phyloP scores from a whole-genome alignment of 1,284 basidiomycete genomes.

The Apiotrichum laibachii region DNA sequence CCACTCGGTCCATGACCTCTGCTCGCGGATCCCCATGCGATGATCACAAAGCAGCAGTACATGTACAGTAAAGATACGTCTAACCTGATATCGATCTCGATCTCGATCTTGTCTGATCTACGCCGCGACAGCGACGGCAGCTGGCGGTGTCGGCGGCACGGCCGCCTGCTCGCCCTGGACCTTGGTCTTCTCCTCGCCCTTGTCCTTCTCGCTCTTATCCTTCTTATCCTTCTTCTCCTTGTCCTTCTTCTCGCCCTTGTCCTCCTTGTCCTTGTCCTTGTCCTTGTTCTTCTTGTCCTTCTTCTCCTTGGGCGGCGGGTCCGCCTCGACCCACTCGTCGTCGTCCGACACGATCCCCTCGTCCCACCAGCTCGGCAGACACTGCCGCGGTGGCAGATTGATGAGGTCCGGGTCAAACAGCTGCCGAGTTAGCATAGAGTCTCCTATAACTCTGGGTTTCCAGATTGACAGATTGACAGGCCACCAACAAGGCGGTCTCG shows the following conservation, averaged over 20 bases:
- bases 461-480: too few relatives aligned
- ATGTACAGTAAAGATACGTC: too few relatives aligned
- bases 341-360: constrained; percentile 14
- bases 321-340: constrained; percentile 20
- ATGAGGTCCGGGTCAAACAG: constrained; percentile 48
- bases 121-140: too few relatives aligned
- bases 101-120: too few relatives aligned
- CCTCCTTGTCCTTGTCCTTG: constrained; percentile 7
- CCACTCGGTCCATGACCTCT: too few relatives aligned
- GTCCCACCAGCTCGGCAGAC: constrained; percentile 40
- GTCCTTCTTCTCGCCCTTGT: constrained; percentile 3
- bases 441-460: too few relatives aligned
- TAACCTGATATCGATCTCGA: too few relatives aligned
- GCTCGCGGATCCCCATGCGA: too few relatives aligned
- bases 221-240: constrained; percentile 6
- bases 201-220: constrained; percentile 6
- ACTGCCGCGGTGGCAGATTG: constrained; percentile 36
- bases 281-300: constrained; percentile 22
- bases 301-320: constrained; percentile 21
- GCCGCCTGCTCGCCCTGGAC: background rate
- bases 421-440: constrained; percentile 25
- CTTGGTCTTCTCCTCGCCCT: background rate
- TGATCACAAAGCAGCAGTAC: too few relatives aligned
- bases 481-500: too few relatives aligned
- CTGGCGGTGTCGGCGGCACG: too few relatives aligned